Evolutionary conservation across 495 filamentous ascomycete species (phyloP).

Genomic region (Rusavskia elegans): DNA sequence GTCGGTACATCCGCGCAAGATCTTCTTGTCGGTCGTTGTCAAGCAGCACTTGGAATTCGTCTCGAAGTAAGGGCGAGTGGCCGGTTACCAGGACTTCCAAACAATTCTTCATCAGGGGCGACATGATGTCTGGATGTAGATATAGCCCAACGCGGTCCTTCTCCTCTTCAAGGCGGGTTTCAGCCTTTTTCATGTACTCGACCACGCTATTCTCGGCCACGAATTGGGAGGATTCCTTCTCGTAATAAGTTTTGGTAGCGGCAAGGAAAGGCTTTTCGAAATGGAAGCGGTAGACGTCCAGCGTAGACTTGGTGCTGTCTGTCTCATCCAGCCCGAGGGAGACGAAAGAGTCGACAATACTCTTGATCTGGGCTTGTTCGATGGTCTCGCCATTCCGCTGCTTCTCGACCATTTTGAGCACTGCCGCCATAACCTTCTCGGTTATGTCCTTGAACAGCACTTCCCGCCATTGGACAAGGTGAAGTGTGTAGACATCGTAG

Average conservation of each 20-base stretch:
- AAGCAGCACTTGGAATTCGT: slow-evolving; percentile 91
- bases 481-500: slow-evolving; percentile 93
- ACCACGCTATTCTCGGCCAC: slow-evolving; percentile 94
- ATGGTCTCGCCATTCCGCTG: slow-evolving; percentile 97
- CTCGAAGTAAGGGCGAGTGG: slow-evolving; percentile 68
- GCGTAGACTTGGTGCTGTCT: slow-evolving; percentile 81
- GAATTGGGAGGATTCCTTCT: slow-evolving; percentile 84
- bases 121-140: slow-evolving; percentile 73
- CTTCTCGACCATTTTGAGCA: slow-evolving; percentile 90
- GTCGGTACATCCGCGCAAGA: slow-evolving; percentile 87
- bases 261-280: slow-evolving; percentile 88
- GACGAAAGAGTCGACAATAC: slow-evolving; percentile 92
- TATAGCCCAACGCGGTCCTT: slow-evolving; percentile 89
- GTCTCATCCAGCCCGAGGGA: slow-evolving; percentile 88
- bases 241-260: slow-evolving; percentile 73
- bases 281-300: slow-evolving; percentile 81
- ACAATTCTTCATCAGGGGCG: slow-evolving; percentile 71
- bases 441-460: slow-evolving; percentile 78
- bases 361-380: slow-evolving; percentile 91
- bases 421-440: slow-evolving; percentile 82
- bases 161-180: slow-evolving; percentile 79
- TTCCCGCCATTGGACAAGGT: slow-evolving; percentile 85
- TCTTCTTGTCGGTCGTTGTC: slow-evolving; percentile 92
- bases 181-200: slow-evolving; percentile 99
- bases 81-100: slow-evolving; percentile 78